Percentiles rank a stretch among this genome's conserved stretches.
These are phyloP conservation scores for Penicillium malachiteum DNA, from an alignment of 495 filamentous ascomycete species.

Conservation along the genomic window DNA sequence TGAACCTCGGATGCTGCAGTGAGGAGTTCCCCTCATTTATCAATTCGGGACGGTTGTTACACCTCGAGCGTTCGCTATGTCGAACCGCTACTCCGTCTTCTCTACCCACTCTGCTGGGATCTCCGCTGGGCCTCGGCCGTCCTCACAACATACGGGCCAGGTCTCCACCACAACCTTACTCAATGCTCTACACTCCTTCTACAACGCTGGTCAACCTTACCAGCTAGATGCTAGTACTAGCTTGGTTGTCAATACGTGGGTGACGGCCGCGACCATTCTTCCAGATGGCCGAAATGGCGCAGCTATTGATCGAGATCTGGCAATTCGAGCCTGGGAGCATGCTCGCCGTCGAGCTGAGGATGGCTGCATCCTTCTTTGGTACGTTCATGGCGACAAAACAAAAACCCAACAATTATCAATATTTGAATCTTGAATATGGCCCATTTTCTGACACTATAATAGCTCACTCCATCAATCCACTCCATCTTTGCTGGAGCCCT, in stretches of 20 bases:
- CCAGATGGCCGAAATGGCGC: slow-evolving; percentile 68
- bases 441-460: slow-evolving; percentile 11
- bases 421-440: background rate
- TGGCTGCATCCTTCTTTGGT: slow-evolving; percentile 90
- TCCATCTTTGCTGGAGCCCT: slow-evolving; percentile 79
- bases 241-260: slow-evolving; percentile 92
- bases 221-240: slow-evolving; percentile 87
- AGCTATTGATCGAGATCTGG: slow-evolving; percentile 76
- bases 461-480: slow-evolving; percentile 87
- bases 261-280: slow-evolving; percentile 67
- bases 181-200: slow-evolving; percentile 87
- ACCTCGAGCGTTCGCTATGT: slow-evolving; percentile 47
- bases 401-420: no score
- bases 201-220: slow-evolving; percentile 77
- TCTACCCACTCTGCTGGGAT: slow-evolving; percentile 69
- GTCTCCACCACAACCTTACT: slow-evolving; percentile 91
- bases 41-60: slow-evolving; percentile 2
- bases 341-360: slow-evolving; percentile 92
- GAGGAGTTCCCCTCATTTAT: background rate
- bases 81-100: slow-evolving; percentile 84
- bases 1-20: slow-evolving; percentile 11
- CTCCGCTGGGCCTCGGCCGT: slow-evolving; percentile 50
- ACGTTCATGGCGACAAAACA: slow-evolving; percentile 19
- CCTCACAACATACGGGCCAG: slow-evolving; percentile 67
- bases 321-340: slow-evolving; percentile 91